A percentile compares a stretch with the other conserved stretches of the same genome.
phyloP scores from a whole-genome alignment of 2,329 filamentous ascomycete genomes.

The Pseudogymnoascus sp. region DNA sequence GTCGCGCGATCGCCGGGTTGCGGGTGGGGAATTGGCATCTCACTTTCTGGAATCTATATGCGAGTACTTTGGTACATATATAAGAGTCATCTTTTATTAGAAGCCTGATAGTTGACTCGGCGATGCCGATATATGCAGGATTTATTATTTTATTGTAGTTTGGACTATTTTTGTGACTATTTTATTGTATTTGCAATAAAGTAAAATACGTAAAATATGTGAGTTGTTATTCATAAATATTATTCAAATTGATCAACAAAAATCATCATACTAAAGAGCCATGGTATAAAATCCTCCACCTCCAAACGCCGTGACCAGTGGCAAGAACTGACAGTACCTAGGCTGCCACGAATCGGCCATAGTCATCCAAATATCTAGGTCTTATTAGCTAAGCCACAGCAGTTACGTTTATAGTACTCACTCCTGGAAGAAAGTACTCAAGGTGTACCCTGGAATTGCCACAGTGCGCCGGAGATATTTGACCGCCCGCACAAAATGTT shows the following conservation, averaged over 20 bases:
- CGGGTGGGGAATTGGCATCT: neutral
- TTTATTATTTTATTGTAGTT: neutral
- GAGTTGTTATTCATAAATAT: neutral
- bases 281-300: neutral
- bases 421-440: constrained; percentile 41
- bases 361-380: constrained; percentile 39
- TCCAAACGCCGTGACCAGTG: neutral
- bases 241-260: neutral
- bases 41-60: neutral
- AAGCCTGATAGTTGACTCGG: neutral
- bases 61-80: neutral
- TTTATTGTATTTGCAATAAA: neutral
- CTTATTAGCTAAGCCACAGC: neutral
- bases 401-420: constrained; percentile 25
- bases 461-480: constrained; percentile 38
- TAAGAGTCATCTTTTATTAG: neutral
- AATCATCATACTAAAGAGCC: neutral
- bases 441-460: constrained; percentile 35
- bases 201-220: neutral
- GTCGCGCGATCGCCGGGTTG: neutral
- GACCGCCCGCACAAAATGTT: constrained; percentile 40
- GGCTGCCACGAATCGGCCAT: constrained; percentile 29
- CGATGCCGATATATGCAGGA: neutral
- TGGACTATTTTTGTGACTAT: neutral
- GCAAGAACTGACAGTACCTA: neutral